phyloP scores from a whole-genome alignment of 2,329 filamentous ascomycete genomes.

The Corynespora cassiicola region DNA sequence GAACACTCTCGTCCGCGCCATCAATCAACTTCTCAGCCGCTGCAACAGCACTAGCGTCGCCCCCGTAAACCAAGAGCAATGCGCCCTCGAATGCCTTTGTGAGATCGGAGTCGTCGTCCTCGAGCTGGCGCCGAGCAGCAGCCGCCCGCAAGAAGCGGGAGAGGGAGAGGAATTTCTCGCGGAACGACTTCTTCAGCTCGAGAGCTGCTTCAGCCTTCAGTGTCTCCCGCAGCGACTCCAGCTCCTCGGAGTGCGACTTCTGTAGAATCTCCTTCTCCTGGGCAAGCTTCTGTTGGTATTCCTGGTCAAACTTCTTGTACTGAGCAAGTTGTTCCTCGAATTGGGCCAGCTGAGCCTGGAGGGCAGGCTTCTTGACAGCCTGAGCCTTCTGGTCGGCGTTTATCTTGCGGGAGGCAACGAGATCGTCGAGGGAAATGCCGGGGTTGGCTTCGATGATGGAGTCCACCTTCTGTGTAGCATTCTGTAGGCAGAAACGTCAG shows the following conservation, averaged over 20 bases:
- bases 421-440: constrained; percentile 73
- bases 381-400: constrained; percentile 82
- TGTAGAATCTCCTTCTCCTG: constrained; percentile 64
- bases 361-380: constrained; percentile 76
- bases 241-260: constrained; percentile 62
- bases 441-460: constrained; percentile 72
- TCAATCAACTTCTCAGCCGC: constrained; percentile 80
- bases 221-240: constrained; percentile 61
- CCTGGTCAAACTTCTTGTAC: constrained; percentile 77
- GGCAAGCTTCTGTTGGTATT: constrained; percentile 68
- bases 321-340: constrained; percentile 76
- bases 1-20: constrained; percentile 70
- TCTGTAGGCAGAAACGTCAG: constrained; percentile 52
- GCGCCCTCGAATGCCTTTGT: constrained; percentile 83
- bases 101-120: constrained; percentile 76
- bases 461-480: constrained; percentile 76
- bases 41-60: constrained; percentile 75
- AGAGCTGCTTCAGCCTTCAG: constrained; percentile 61
- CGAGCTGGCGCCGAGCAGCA: constrained; percentile 73
- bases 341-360: constrained; percentile 72
- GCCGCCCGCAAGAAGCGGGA: constrained; percentile 83
- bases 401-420: constrained; percentile 75
- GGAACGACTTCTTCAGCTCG: constrained; percentile 55
- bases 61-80: constrained; percentile 78
- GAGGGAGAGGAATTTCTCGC: constrained; percentile 71